Conservation (phyloP, 1,284 basidiomycete genomes). For the Paramarasmius palmivorus region DNA sequence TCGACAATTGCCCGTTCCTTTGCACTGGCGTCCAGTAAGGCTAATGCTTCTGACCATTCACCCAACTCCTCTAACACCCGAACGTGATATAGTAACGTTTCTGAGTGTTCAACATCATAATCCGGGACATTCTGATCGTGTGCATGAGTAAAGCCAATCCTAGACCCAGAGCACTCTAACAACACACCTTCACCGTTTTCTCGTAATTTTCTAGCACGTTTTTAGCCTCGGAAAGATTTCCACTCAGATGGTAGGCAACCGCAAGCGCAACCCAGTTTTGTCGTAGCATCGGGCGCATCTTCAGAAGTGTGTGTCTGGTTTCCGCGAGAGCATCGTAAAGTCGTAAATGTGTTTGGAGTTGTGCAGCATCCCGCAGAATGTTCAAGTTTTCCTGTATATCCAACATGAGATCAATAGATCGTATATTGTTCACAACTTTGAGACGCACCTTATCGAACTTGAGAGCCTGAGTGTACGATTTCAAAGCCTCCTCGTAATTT, state of each 20-base stretch:
- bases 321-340: constrained; percentile 82
- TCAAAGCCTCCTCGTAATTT: constrained; percentile 88
- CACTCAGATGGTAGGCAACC: constrained; percentile 86
- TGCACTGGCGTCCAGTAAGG: constrained; percentile 65
- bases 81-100: constrained; percentile 84
- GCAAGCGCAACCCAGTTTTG: constrained; percentile 92
- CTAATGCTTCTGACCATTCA: constrained; percentile 61
- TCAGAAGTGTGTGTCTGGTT: constrained; percentile 81
- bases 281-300: constrained; percentile 81
- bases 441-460: constrained; percentile 81
- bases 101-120: constrained; percentile 85
- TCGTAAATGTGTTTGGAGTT: constrained; percentile 90
- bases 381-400: constrained; percentile 84
- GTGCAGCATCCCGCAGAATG: constrained; percentile 88
- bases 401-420: constrained; percentile 16
- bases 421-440: constrained; percentile 1
- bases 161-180: neutral
- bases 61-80: constrained; percentile 78
- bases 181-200: constrained; percentile 57
- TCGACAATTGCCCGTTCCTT: constrained; percentile 72
- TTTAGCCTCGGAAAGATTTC: constrained; percentile 72
- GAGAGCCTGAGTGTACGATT: constrained; percentile 82
- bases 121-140: constrained; percentile 66
- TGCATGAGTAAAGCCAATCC: constrained; percentile 3
- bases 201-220: constrained; percentile 75